A percentile compares a stretch with the other conserved stretches of the same genome.
These are phyloP conservation scores for Botrytis aclada DNA, from an alignment of 2,329 filamentous ascomycete species.

Conservation along the genomic window DNA sequence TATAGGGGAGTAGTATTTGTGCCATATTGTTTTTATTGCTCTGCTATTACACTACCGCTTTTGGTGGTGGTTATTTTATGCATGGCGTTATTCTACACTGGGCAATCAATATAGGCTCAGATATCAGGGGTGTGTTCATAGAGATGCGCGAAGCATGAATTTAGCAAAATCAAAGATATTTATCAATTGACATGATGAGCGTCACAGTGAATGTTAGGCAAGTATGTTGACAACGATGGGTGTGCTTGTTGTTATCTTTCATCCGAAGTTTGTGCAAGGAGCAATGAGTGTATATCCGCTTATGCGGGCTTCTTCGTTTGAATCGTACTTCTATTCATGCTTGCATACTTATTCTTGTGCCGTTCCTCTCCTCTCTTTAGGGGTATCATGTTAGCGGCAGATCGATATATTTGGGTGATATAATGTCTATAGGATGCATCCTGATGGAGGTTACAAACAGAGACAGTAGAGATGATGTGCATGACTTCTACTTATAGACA, in stretches of 20 bases:
- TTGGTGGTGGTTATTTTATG: slow-evolving; percentile 17
- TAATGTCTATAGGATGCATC: not conserved
- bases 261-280: not conserved
- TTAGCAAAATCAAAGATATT: not conserved
- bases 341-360: not conserved
- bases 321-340: not conserved
- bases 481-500: not conserved
- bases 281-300: not conserved
- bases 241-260: not conserved
- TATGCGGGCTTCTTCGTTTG: not conserved
- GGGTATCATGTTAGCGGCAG: not conserved
- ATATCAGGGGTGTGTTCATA: slow-evolving; percentile 17
- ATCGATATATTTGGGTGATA: not conserved
- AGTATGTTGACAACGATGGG: not conserved
- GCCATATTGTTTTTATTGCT: slow-evolving; percentile 21
- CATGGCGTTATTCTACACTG: slow-evolving; percentile 21
- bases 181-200: not conserved
- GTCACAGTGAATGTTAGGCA: not conserved
- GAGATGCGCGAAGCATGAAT: slow-evolving; percentile 14
- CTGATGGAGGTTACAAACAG: not conserved
- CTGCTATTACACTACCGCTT: slow-evolving; percentile 16
- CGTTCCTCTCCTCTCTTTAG: not conserved
- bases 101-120: slow-evolving; percentile 17
- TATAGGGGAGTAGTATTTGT: slow-evolving; percentile 19
- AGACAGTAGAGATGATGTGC: not conserved